A percentile compares a stretch with the other conserved stretches of the same genome.
Evolutionary conservation across 148 eudicot genomes (phyloP).

Genomic region (Silene uniflora): DNA sequence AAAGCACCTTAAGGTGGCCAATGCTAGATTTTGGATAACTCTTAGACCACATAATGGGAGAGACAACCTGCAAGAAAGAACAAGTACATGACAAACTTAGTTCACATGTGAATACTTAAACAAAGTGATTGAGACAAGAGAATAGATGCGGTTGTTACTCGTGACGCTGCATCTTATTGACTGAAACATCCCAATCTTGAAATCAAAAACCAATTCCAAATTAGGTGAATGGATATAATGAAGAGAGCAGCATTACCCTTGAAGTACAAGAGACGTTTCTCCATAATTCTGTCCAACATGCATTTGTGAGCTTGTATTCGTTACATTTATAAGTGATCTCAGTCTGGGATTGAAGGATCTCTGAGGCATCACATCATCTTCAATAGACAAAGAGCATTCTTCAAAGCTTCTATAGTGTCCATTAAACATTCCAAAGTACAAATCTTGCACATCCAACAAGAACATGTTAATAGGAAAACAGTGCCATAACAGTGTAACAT

Average conservation of each 20-base stretch:
- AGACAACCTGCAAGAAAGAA: conserved; percentile 48
- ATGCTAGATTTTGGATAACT: conserved; percentile 42
- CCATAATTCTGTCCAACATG: conserved; percentile 28
- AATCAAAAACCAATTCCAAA: background rate
- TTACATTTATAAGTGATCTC: conserved; percentile 26
- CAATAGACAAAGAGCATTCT: conserved; percentile 36
- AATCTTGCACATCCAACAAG: conserved; percentile 21
- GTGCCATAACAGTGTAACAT: background rate
- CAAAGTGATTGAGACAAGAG: background rate
- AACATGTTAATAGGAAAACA: conserved; percentile 5
- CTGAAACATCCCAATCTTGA: background rate
- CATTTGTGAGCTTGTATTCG: conserved; percentile 28
- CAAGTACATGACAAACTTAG: conserved; percentile 13
- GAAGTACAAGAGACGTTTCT: conserved; percentile 36
- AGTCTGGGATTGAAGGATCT: conserved; percentile 26
- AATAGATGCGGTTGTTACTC: background rate
- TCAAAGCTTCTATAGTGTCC: conserved; percentile 20
- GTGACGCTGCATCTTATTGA: background rate
- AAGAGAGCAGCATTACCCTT: conserved; percentile 39
- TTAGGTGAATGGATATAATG: background rate
- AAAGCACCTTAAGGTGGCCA: conserved; percentile 50
- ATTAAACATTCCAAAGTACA: conserved; percentile 13
- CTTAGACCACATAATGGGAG: conserved; percentile 50
- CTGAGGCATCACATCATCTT: conserved; percentile 20
- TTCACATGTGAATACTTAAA: background rate